Base-by-base conservation (phyloP, 164 flowering plant genomes). In the Paratinospora sagittata region DNA sequence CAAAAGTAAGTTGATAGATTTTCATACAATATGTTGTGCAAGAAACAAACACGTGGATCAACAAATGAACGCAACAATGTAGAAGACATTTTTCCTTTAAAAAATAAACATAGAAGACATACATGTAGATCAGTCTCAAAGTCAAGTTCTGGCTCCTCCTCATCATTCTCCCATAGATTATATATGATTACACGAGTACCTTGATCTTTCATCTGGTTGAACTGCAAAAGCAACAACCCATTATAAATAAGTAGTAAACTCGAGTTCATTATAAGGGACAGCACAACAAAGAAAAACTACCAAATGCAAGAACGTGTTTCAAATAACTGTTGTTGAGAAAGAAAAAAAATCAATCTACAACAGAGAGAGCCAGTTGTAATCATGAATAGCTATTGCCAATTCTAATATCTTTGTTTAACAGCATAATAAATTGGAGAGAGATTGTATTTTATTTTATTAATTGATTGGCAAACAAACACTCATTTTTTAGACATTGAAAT, bases 131-230 rank as follows among this genome's bases (percentile, higher is more conserved):
- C 92, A 17, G 88, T 67, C 65, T 82, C 87, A 75, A 96, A 96
- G 81, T 96, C 99, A 73, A 96, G 92, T 75, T 96, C 99, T 71
- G 86, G 74, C 62, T 75, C 84, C 43, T 90, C 96, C 75, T 86
- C 79, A 43, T 91, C 97, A 84, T 96, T 93, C 79, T 91, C 96
- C 99, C 99, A 96, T 14, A 96, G 87, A 76, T 93, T 96, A 82
- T 90, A 96, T 72, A 96, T 88, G 52, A 93, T 79, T 66, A 96
- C 82, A 12, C 92, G 87, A 57, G 99, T 96, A 2, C 99, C 99
- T 27, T 87, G 95, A 75, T 83, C 85, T 76, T 81, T 78, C 83
- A 92, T 80, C 34, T 62, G 21, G 79, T 84, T 76, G 23, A 93
- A 90, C 99, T 95, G 80, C 70, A 78, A 66, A 70, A 17, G 9